A percentile compares a stretch with the other conserved stretches of the same genome.
These are phyloP conservation scores for Venturia carpophila DNA, from an alignment of 2,329 filamentous ascomycete species.

Conservation along the genomic window DNA sequence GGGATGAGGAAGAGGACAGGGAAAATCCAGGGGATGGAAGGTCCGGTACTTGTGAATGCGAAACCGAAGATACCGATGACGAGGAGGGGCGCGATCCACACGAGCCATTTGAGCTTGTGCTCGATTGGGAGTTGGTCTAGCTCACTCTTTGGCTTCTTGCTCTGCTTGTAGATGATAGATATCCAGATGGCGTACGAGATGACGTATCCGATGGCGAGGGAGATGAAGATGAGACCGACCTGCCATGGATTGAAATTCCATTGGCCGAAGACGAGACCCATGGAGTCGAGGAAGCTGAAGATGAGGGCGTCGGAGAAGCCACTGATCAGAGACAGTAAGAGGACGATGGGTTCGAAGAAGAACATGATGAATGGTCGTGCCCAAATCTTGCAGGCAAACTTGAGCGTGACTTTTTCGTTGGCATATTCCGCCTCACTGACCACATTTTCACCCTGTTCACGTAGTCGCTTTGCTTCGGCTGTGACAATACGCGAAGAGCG, in stretches of 20 bases:
- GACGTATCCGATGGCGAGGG: conserved; percentile 49
- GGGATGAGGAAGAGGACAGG: conserved; percentile 57
- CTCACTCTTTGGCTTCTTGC: conserved; percentile 36
- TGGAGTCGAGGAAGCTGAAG: conserved; percentile 69
- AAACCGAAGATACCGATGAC: conserved; percentile 64
- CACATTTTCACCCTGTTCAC: conserved; percentile 56
- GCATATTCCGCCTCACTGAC: conserved; percentile 61
- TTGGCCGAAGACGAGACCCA: conserved; percentile 57
- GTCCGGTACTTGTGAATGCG: conserved; percentile 58
- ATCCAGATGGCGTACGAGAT: conserved; percentile 54
- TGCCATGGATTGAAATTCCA: conserved; percentile 54
- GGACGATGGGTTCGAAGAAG: conserved; percentile 63
- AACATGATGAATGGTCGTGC: conserved; percentile 64
- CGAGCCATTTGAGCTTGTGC: conserved; percentile 56
- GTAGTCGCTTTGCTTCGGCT: conserved; percentile 63
- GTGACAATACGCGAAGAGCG: conserved; percentile 68
- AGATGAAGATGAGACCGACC: conserved; percentile 55
- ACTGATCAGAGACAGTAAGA: conserved; percentile 60
- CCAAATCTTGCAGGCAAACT: conserved; percentile 45
- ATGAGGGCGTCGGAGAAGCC: conserved; percentile 69
- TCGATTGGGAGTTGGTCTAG: conserved; percentile 49
- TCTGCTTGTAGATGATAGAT: conserved; percentile 47
- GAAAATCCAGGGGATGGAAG: conserved; percentile 57
- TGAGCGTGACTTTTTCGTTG: conserved; percentile 34
- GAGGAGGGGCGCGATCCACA: conserved; percentile 53